Base-by-base conservation (phyloP, 257 asterid genomes). In the Paraleonurus japonicus region DNA sequence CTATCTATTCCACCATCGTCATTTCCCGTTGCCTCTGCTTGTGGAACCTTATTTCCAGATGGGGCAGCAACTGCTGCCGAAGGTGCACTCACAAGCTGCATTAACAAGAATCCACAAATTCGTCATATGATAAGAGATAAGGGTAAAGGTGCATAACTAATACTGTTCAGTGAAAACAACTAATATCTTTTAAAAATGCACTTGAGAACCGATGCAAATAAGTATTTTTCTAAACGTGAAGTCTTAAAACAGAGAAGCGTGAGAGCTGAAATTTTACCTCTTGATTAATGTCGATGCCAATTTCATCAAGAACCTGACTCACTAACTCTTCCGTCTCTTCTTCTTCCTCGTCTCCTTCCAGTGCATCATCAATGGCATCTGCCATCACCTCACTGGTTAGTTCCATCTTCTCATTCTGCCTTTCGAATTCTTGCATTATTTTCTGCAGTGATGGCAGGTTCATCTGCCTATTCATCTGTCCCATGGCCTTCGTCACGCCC, bases 281-380 rank as follows among this genome's bases (percentile, higher is more conserved):
- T 0, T 85, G 79, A 53, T 94, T 94, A 61, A 94, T 85, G 80
- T 89, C 88, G 58, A 94, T 85, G 66, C 99, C 99, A 82, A 94
- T 91, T 84, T 94, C 99, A 72, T 94, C 99, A 37, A 94, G 99
- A 80, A 94, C 99, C 80, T 91, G 99, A 76, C 63, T 94, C 65
- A 94, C 99, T 81, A 94, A 77, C 75, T 94, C 96, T 72, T 94
- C 98, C 0, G 99, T 94, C 81, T 94, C 99, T 81, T 91, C 98
- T 72, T 94, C 99, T 80, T 94, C 99, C 80, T 94, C 99, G 30
- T 94, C 99, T 59, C 99, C 99, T 89, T 89, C 99, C 88, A 94
- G 80, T 26, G 99, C 99, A 80, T 91, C 98, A 59, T 94, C 98
- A 71, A 94, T 94, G 75, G 99, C 98, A 76, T 94, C 99, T 53